Conservation (phyloP, 495 filamentous ascomycete genomes). For the Penicillium crystallinum region DNA sequence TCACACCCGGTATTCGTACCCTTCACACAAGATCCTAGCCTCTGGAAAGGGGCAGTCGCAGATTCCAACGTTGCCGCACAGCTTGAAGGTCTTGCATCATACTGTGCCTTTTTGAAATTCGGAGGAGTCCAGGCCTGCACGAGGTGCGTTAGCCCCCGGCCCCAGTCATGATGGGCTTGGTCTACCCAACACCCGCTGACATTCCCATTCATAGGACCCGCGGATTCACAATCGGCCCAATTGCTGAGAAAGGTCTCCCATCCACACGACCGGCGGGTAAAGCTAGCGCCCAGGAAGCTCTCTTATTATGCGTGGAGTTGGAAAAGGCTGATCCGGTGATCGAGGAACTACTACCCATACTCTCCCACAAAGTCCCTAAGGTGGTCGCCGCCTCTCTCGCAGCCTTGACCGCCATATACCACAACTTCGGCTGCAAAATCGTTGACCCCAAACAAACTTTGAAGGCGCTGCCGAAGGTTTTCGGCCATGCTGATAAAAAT, state of each 20-base stretch:
- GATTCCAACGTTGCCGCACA: constrained; percentile 98
- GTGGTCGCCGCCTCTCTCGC: constrained; percentile 79
- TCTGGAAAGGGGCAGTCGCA: constrained; percentile 89
- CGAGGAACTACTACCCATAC: constrained; percentile 79
- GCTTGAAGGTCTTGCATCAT: constrained; percentile 79
- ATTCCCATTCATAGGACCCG: constrained; percentile 56
- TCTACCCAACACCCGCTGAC: constrained; percentile 5
- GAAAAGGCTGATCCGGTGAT: constrained; percentile 82
- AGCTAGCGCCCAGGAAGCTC: constrained; percentile 74
- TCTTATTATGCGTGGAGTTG: constrained; percentile 84
- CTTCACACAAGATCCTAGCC: constrained; percentile 74
- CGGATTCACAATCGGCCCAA: constrained; percentile 61
- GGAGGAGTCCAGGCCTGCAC: constrained; percentile 73
- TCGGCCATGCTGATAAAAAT: constrained; percentile 97
- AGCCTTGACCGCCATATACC: constrained; percentile 76
- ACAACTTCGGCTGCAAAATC: constrained; percentile 93
- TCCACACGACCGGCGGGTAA: constrained; percentile 86
- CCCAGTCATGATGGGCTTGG: not conserved
- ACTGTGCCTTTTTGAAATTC: constrained; percentile 87
- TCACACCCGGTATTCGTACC: constrained; percentile 78
- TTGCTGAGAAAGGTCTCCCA: constrained; percentile 88
- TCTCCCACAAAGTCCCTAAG: constrained; percentile 92
- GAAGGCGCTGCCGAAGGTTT: constrained; percentile 84
- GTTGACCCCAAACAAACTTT: constrained; percentile 94
- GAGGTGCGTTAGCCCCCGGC: constrained; percentile 43